Evolutionary conservation across 257 asterid species (phyloP), one percentile per base, ranked within the genome.

Genomic region (Striga asiatica): DNA sequence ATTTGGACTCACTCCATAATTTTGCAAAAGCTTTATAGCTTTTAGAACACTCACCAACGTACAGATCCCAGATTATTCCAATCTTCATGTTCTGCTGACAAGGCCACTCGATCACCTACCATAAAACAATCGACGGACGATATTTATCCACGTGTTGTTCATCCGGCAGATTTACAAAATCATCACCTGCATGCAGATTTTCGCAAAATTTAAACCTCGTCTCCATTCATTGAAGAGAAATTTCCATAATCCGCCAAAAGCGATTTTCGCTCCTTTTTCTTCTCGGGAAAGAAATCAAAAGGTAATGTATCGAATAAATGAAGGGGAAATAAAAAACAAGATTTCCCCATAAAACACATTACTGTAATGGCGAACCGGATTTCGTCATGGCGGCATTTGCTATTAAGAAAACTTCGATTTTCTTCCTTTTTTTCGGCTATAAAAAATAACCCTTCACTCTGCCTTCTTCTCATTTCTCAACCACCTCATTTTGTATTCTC

Each of bases 381-480:
- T 12, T 47, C 34, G 5, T 18, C 32, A 7, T 41, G 22, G 58
- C 61, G 68, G 65, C 73, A 68, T 60, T 39, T 27, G 54, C 62
- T 6, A 55, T 27, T 56, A 27, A 53, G 23, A 45, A 51, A 53
- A 10, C 28, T 28, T 37, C 13, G 4, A 2, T 37, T 37, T 37
- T 11, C 6, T 12, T 9, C 12, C 9, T 34, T 37, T 37, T 39
- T 14, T 34, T 34, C 20, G 14, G 73, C 58, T 64, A 67, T 61
- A 76, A 72, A 67, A 58, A 38, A n/a, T n/a, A n/a, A n/a, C n/a
- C 58, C 59, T 42, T 17, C 64, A 66, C 70, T n/a, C 74, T 62
- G 69, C 68, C 66, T n/a, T n/a, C n/a, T n/a, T n/a, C n/a, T n/a
- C n/a, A n/a, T n/a, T 55, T 61, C 78, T 58, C 75, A 67, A 61